Conservation (phyloP, 208 protist species). For the Trichomonas tenax region DNA sequence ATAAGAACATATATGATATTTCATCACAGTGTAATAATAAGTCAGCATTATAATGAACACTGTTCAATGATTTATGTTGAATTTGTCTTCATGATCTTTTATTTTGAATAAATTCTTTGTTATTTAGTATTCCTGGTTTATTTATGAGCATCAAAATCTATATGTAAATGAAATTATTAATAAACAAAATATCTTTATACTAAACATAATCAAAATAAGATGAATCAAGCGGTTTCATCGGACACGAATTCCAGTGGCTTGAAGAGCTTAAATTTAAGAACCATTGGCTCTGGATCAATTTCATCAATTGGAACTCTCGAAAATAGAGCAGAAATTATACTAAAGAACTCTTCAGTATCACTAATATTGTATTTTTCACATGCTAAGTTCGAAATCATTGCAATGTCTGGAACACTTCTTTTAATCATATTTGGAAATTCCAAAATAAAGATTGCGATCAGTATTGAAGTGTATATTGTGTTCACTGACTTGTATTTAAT, state of each 20-base stretch:
- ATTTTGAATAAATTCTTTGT: no score
- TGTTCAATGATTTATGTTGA: no score
- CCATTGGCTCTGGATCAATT: neutral
- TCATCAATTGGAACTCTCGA: neutral
- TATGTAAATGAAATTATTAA: no score
- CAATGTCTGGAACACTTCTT: neutral
- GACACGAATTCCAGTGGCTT: neutral
- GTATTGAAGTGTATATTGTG: neutral
- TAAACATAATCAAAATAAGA: no score
- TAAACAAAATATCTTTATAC: no score
- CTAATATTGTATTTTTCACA: neutral
- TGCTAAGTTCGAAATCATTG: neutral
- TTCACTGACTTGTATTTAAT: neutral
- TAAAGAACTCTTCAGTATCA: neutral
- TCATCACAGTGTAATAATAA: no score
- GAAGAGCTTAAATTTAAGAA: neutral
- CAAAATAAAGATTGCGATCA: neutral
- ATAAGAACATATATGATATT: neutral
- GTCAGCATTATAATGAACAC: no score
- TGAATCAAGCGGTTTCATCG: no score
- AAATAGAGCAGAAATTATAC: neutral
- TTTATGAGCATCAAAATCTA: no score
- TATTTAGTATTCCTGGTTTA: no score
- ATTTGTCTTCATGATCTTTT: no score
- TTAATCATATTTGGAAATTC: neutral